Evolutionary conservation across 805 yeast genomes (phyloP).

Genomic region (Saccharomyces eubayanus): DNA sequence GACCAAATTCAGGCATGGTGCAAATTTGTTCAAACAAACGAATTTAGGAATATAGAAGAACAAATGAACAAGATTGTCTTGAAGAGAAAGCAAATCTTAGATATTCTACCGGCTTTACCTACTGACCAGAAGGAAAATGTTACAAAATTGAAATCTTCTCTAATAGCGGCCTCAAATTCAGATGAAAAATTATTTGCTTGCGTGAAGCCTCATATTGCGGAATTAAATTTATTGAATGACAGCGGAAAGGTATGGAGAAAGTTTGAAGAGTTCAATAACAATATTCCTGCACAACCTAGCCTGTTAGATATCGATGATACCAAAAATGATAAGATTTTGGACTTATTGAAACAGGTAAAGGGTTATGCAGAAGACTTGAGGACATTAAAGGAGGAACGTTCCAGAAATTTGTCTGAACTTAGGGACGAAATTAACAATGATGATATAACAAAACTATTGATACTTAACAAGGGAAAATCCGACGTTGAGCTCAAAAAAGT

Average conservation of each 20-base stretch:
- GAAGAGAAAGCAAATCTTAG: constrained; percentile 32
- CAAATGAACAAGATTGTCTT: constrained; percentile 33
- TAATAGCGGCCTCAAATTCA: constrained; percentile 52
- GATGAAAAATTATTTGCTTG: constrained; percentile 47
- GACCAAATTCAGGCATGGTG: constrained; percentile 28
- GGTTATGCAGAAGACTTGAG: constrained; percentile 53
- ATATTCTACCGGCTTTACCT: constrained; percentile 28
- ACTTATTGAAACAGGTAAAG: constrained; percentile 44
- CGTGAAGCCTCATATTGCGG: constrained; percentile 36
- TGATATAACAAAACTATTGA: constrained; percentile 71
- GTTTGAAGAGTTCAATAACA: constrained; percentile 24
- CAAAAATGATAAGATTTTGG: constrained; percentile 25
- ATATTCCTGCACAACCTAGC: constrained; percentile 27
- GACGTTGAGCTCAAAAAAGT: constrained; percentile 50
- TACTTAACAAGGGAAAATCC: constrained; percentile 52
- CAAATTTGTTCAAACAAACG: constrained; percentile 18
- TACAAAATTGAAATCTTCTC: constrained; percentile 47
- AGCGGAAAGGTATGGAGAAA: constrained; percentile 38
- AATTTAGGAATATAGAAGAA: constrained; percentile 20
- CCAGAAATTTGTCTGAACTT: constrained; percentile 51
- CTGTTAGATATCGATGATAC: constrained; percentile 64
- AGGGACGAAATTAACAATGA: constrained; percentile 67
- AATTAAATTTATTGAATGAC: constrained; percentile 36
- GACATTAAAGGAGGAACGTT: constrained; percentile 55
- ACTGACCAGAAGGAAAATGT: constrained; percentile 46